Evolutionary conservation across 768 basidiomycete species (phyloP), one percentile per base, ranked within the genome.

Genomic region (Paxillus involutus): DNA sequence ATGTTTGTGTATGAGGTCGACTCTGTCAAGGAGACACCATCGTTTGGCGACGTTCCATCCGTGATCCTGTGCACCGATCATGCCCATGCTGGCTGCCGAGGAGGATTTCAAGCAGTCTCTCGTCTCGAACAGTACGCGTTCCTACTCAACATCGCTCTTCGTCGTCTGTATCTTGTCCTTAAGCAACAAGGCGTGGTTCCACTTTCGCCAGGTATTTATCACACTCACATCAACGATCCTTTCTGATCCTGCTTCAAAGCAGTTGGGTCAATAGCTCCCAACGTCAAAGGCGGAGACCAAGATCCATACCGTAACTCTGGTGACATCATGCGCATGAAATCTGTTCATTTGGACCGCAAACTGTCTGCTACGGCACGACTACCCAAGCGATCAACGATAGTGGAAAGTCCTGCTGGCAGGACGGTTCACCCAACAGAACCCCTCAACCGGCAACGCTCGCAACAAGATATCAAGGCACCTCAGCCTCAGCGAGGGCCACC

Each of bases 91-190:
- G 81, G 80, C 14, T 91, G 88, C 63, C 77, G 82, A 52, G 65
- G 72, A 21, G 94, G 95, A 11, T 98, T 98, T 72, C 89, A 91
- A 65, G 80, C 91, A 16, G 97, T 97, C 14, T 93, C 95, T 56
- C 80, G 96, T 52, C 73, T 99, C 59, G 97, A 99, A 75, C 97
- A 99, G 68, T 99, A 97, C 70, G 92, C 97, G 2, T 99, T 95
- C 78, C 73, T 99, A 52, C 77, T 99, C 49, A 98, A 98, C 66
- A 97, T 98, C 21, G 97, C 96, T 17, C 77, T 99, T 51, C 80
- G 95, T 60, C 82, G 96, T 64, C 76, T 99, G 49, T 98, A 94
- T 71, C 80, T 91, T 30, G 80, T 91, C 36, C 74, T 92, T 64
- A 91, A 89, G 77, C 89, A 90, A 73, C 85, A 91, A 63, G 94